These are phyloP conservation scores for Ustilago tritici DNA, from an alignment of 1,284 basidiomycete genomes.

Conservation along the genomic window DNA sequence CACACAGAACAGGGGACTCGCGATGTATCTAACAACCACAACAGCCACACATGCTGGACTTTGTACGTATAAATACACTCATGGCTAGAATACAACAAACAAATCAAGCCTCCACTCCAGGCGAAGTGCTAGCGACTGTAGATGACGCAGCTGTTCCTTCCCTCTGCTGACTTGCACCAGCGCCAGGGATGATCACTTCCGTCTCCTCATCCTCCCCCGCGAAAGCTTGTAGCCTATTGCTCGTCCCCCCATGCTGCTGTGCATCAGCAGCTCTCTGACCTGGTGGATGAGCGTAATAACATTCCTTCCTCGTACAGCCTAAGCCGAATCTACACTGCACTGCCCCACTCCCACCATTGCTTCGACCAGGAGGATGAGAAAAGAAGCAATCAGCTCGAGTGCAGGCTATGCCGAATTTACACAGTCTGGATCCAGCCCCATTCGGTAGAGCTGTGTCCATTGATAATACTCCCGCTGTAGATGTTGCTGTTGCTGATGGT, in stretches of 20 bases:
- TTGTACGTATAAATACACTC: no score
- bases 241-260: conserved; percentile 1
- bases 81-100: no score
- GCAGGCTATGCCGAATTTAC: conserved; percentile 52
- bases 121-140: not conserved
- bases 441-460: conserved; percentile 26
- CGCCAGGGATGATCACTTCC: conserved; percentile 30
- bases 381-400: conserved; percentile 58
- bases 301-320: conserved; percentile 41
- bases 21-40: no score
- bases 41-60: no score
- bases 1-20: no score
- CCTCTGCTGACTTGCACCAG: not conserved
- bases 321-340: conserved; percentile 40
- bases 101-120: not conserved
- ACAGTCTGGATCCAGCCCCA: conserved; percentile 28
- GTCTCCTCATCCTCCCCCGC: conserved; percentile 25
- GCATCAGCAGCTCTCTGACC: conserved; percentile 6
- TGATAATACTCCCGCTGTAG: conserved; percentile 12
- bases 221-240: conserved; percentile 23
- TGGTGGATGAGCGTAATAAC: conserved; percentile 43
- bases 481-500: not conserved
- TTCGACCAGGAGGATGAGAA: conserved; percentile 35
- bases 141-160: not conserved
- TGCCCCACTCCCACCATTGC: not conserved